These are phyloP conservation scores for Blastocystis sp. DNA, from an alignment of 352 stramenopile species.

Conservation along the genomic window DNA sequence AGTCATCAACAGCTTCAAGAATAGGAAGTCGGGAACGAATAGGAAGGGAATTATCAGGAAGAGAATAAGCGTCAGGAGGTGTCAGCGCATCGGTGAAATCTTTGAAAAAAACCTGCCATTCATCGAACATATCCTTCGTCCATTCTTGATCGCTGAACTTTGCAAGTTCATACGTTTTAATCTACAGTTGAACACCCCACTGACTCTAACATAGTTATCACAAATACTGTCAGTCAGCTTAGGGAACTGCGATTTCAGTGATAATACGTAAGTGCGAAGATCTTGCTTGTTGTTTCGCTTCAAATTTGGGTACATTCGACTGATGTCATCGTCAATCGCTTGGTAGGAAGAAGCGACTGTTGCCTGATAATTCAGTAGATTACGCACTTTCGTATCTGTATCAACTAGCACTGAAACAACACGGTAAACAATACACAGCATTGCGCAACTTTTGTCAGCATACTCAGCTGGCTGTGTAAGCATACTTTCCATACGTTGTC, in stretches of 20 bases:
- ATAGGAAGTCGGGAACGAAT: neutral
- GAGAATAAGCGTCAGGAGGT: conserved; percentile 4
- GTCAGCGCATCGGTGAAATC: conserved; percentile 29
- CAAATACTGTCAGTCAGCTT: conserved; percentile 51
- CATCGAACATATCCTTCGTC: conserved; percentile 48
- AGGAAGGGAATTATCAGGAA: neutral
- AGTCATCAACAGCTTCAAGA: neutral
- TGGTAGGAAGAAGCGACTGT: conserved; percentile 37
- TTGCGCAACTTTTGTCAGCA: conserved; percentile 17
- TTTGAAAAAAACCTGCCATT: conserved; percentile 33
- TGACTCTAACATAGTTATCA: neutral
- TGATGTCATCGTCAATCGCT: conserved; percentile 47
- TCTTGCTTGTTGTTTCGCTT: conserved; percentile 35
- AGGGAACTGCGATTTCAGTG: conserved; percentile 28
- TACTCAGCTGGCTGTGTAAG: neutral
- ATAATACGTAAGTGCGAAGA: conserved; percentile 34
- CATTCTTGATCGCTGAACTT: conserved; percentile 54
- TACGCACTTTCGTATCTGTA: neutral
- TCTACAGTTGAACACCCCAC: neutral
- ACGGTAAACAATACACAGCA: neutral
- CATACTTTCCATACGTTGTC: conserved; percentile 21
- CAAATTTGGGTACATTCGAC: conserved; percentile 34
- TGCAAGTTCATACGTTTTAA: conserved; percentile 49
- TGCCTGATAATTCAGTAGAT: conserved; percentile 26
- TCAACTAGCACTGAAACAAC: neutral